Base-by-base conservation (phyloP, 2,329 filamentous ascomycete genomes). In the Dactylonectria estremocensis region DNA sequence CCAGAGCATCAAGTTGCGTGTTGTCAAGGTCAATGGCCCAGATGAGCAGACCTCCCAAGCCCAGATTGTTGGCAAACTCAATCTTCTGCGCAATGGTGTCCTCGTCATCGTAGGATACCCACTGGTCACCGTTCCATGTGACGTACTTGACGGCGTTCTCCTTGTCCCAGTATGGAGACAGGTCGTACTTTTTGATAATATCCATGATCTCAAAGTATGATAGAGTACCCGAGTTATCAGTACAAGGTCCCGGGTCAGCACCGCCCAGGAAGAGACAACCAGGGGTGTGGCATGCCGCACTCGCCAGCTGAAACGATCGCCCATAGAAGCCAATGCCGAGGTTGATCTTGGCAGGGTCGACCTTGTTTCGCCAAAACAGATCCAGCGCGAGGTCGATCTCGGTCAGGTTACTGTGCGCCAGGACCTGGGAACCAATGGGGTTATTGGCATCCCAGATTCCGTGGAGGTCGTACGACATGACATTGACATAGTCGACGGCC, bases 291-390 rank as follows among this genome's bases (percentile, higher is more conserved):
- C 70, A 77, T 0, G 37, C 35, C 1, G 73, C 59, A 53, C 70
- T 62, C 5, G 62, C 62, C 3, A 74, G 67, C 33, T 87, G 84
- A 31, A 69, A 69, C 7, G 66, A 37, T 1, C 76, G 71, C 0
- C 82, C 83, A 63, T 88, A 87, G 56, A 84, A 86, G 3, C 74
- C 83, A 3, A 82, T 37, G 1, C 86, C 86, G 1, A 88, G 62
- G 5, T 74, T 76, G 7, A 89, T 76, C 43, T 85, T 82, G 0
- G 66, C 50, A 0, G 86, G 80, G 2, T 77, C 64, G 18, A 89
- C 77, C 28, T 81, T 70, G 33, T 79, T 82, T 6, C 83, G 77
- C 84, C 86, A 88, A 3, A 89, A 73, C 0, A 88, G 80, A 1
- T 86, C 79, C 0, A 87, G 62, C 0, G 75, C 76, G 0, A 69